Conservation (phyloP, 2,329 filamentous ascomycete genomes). For the Fusarium napiforme region DNA sequence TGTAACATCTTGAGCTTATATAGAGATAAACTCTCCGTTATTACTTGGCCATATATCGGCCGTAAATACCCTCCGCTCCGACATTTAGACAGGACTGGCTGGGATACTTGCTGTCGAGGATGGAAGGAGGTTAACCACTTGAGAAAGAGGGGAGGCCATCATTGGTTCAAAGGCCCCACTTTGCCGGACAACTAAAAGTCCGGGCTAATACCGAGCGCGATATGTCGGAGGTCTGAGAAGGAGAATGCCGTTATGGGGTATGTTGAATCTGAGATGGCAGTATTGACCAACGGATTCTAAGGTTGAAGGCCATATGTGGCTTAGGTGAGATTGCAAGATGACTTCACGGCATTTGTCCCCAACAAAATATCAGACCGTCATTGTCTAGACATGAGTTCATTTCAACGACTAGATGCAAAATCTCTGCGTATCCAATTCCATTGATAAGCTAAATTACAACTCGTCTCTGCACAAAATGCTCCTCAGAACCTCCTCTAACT, state of each 20-base stretch:
- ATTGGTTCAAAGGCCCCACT: background rate
- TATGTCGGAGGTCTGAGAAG: background rate
- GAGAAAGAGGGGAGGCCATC: too few species aligned
- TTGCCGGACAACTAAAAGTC: background rate
- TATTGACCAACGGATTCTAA: background rate
- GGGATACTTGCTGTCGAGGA: background rate
- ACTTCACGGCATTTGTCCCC: too few species aligned
- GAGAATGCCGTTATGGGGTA: background rate
- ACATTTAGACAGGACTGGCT: rapidly evolving
- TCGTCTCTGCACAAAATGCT: background rate
- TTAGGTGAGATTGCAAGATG: too few species aligned
- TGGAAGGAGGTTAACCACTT: background rate
- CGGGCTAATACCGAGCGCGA: background rate
- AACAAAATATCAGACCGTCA: background rate
- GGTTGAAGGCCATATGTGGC: too few species aligned
- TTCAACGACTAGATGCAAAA: background rate
- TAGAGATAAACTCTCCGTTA: rapidly evolving
- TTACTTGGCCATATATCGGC: rapidly evolving
- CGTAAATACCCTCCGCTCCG: background rate
- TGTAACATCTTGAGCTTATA: rapidly evolving
- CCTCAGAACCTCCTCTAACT: background rate
- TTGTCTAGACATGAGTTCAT: too few species aligned
- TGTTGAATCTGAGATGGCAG: rapidly evolving
- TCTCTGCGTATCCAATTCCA: rapidly evolving
- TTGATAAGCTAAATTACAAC: background rate